Evolutionary conservation across 495 filamentous ascomycete species (phyloP).

Genomic region (Penicillium maclennaniae): DNA sequence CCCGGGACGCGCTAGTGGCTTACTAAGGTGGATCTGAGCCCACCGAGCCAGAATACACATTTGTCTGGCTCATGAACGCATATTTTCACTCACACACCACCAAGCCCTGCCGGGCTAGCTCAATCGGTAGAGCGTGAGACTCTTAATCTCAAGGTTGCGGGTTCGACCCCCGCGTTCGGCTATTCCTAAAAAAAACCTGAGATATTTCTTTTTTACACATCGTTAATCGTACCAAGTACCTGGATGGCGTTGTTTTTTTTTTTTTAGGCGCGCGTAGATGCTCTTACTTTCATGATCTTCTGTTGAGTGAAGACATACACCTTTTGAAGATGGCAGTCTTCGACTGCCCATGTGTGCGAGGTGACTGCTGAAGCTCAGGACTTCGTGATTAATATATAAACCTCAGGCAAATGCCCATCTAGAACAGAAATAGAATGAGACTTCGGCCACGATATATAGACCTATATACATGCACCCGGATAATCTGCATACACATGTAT

Average conservation of each 20-base stretch:
- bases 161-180: slow-evolving; percentile 54
- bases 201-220: slow-evolving; percentile 21
- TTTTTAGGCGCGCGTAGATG: too few relatives aligned
- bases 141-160: slow-evolving; percentile 74
- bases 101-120: slow-evolving; percentile 55
- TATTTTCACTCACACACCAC: not conserved
- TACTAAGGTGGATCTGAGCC: slow-evolving; percentile 10
- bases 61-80: not conserved
- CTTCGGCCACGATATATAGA: not conserved
- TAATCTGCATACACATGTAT: too few relatives aligned
- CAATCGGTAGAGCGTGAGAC: slow-evolving; percentile 83
- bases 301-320: too few relatives aligned
- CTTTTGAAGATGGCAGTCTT: too few relatives aligned
- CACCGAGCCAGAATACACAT: not conserved
- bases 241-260: too few relatives aligned
- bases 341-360: too few relatives aligned
- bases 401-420: too few relatives aligned
- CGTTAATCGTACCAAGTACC: not conserved
- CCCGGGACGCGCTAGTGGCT: slow-evolving; percentile 18
- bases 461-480: not conserved
- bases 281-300: too few relatives aligned
- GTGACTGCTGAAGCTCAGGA: too few relatives aligned
- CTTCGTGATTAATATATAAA: too few relatives aligned
- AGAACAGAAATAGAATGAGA: too few relatives aligned
- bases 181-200: slow-evolving; percentile 26